These are phyloP conservation scores for Russula compacta DNA, from an alignment of 768 basidiomycete genomes.

Conservation along the genomic window DNA sequence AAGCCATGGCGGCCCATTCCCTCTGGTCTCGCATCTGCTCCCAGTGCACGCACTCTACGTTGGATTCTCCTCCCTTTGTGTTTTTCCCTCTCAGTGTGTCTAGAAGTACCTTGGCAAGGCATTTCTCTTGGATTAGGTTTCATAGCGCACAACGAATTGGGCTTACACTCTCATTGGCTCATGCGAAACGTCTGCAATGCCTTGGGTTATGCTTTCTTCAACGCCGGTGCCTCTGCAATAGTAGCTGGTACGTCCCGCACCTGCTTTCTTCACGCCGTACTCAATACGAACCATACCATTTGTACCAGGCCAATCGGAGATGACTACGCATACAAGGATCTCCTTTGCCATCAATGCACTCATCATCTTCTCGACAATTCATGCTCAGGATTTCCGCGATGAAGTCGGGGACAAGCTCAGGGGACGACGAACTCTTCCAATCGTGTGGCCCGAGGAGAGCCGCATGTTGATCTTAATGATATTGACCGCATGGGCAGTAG, in stretches of 20 bases:
- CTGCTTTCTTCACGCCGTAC: no score
- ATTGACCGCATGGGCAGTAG: constrained; percentile 22
- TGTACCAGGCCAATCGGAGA: neutral
- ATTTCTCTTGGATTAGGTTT: constrained; percentile 16
- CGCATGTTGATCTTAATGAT: constrained; percentile 20
- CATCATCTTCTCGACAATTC: constrained; percentile 31
- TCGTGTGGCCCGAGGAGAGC: constrained; percentile 17
- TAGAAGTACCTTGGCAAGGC: constrained; percentile 8
- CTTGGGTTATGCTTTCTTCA: constrained; percentile 18
- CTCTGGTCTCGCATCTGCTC: constrained; percentile 20
- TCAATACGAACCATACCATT: neutral
- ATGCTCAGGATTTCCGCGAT: constrained; percentile 31
- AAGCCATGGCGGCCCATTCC: constrained; percentile 25
- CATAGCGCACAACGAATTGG: constrained; percentile 22
- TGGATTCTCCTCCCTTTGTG: constrained; percentile 22
- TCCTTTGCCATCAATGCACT: constrained; percentile 24
- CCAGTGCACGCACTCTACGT: constrained; percentile 13
- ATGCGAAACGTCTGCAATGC: constrained; percentile 19
- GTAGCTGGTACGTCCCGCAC: neutral
- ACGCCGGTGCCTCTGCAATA: constrained; percentile 22
- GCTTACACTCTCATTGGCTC: constrained; percentile 17
- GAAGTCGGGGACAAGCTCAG: constrained; percentile 25
- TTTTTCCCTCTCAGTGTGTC: constrained; percentile 11
- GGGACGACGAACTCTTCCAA: constrained; percentile 28
- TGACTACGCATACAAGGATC: neutral